Evolutionary conservation across 2,329 filamentous ascomycete species (phyloP), one percentile per base, ranked within the genome.

Genomic region (Daldinia sp.): DNA sequence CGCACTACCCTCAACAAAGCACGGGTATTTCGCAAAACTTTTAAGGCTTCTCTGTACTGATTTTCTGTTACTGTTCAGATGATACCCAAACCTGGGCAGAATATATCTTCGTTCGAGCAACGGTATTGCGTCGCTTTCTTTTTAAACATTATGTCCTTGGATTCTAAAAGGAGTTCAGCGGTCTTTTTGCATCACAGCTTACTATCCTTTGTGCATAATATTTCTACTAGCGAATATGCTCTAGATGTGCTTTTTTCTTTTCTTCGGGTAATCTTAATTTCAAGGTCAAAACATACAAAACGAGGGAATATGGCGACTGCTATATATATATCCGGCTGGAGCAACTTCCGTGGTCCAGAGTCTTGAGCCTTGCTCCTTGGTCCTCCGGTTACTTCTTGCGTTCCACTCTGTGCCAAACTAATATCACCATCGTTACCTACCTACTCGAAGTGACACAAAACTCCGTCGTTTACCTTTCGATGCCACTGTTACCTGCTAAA

Each of bases 1-100:
- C 92, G 50, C 92, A 96, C 70, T 97, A 93, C 76, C 94, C 95
- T 10, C 93, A 97, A 78, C 94, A 97, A 83, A 97, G 93, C 75
- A 93, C 93, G 42, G 96, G 96, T 66, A 98, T 99, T 76, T 93
- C 96, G 35, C 96, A 98, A 82, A 99, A 99, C 81, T 99, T 99
- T 76, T 98, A 88, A 69, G 6, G 48, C 35, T 37, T 60, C 26
- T 15, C 23, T n/a, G n/a, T 46, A 20, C 28, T 51, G 42, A 20
- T 54, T 69, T 63, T 62, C 33, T 39, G 13, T 66, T 64, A 58
- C 44, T 67, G 53, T 69, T 70, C 69, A 65, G 69, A 66, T 66
- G 71, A 73, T 73, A 73, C 71, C 71, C 71, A 37, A 63, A 54
- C 51, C 63, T 67, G 71, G 71, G 56, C 69, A 53, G 59, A 63